phyloP scores from a whole-genome alignment of 768 basidiomycete species.

The Jaapia argillacea region DNA sequence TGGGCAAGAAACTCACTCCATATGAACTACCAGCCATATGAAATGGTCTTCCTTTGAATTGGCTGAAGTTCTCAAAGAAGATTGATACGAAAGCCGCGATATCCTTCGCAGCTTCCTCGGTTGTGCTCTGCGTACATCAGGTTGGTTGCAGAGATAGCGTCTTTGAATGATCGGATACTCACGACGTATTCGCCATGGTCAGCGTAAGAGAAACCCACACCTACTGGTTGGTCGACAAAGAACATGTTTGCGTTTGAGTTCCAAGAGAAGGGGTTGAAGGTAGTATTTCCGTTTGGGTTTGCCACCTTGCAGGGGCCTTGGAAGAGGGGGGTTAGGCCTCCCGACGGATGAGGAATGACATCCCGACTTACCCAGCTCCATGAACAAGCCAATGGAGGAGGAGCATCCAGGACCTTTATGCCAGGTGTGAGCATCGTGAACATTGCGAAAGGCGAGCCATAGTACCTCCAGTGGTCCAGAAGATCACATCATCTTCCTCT shows the following conservation, averaged over 20 bases:
- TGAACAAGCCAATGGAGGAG: conserved; percentile 26
- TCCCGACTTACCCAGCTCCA: conserved; percentile 25
- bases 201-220: conserved; percentile 30
- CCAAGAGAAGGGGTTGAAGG: conserved; percentile 52
- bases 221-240: conserved; percentile 33
- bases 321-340: no score
- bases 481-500: conserved; percentile 45
- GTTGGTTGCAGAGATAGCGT: neutral
- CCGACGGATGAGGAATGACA: no score
- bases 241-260: conserved; percentile 54
- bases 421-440: neutral
- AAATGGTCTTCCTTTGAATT: conserved; percentile 52
- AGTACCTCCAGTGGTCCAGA: conserved; percentile 47
- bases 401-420: conserved; percentile 24
- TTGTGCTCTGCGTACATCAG: conserved; percentile 33
- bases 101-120: conserved; percentile 60
- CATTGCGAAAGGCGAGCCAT: neutral
- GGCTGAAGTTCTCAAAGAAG: conserved; percentile 64
- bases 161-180: conserved; percentile 12
- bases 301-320: conserved; percentile 63
- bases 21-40: conserved; percentile 40
- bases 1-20: no score
- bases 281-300: conserved; percentile 26
- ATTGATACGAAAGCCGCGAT: conserved; percentile 62
- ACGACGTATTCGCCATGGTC: conserved; percentile 54